phyloP scores from a whole-genome alignment of 108 stramenopile species.

The Fistulifera pelliculosa region DNA sequence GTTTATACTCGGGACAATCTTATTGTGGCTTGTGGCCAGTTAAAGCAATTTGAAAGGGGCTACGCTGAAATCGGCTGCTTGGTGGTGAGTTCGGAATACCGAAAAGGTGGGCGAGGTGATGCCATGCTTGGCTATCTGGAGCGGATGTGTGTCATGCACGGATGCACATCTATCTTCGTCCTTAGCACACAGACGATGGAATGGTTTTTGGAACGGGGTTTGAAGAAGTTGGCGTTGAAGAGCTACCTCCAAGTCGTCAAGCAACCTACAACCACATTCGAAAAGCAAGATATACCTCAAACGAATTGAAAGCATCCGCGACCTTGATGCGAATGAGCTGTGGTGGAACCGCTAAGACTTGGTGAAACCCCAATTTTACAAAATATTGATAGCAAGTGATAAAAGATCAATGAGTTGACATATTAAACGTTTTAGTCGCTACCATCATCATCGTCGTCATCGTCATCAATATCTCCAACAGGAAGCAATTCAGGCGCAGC shows the following conservation, averaged over 20 bases:
- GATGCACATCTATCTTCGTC: conserved; percentile 76
- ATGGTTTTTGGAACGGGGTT: conserved; percentile 94
- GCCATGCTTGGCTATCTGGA: conserved; percentile 94
- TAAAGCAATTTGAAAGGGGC: conserved; percentile 73
- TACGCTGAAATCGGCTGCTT: conserved; percentile 92
- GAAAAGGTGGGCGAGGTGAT: conserved; percentile 84
- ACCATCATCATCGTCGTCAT: too few species aligned
- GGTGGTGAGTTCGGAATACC: conserved; percentile 82
- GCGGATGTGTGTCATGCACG: conserved; percentile 66
- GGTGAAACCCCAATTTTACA: too few species aligned
- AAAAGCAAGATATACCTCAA: conserved; percentile 88
- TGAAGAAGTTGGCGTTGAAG: conserved; percentile 51
- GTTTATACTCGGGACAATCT: conserved; percentile 84
- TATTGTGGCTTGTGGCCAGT: conserved; percentile 82
- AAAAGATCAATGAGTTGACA: too few species aligned
- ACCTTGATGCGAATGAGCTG: conserved; percentile 79
- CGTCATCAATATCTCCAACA: conserved; percentile 8
- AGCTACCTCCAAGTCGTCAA: conserved; percentile 67
- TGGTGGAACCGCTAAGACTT: conserved; percentile 60
- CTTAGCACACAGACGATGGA: conserved; percentile 94
- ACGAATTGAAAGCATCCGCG: conserved; percentile 57
- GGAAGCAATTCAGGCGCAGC: conserved; percentile 12
- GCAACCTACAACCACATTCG: conserved; percentile 64
- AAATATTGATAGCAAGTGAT: too few species aligned
- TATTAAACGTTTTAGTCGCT: neutral